phyloP scores from a whole-genome alignment of 225 moss, liverwort and hornwort genomes.

The Lunularia cruciata region DNA sequence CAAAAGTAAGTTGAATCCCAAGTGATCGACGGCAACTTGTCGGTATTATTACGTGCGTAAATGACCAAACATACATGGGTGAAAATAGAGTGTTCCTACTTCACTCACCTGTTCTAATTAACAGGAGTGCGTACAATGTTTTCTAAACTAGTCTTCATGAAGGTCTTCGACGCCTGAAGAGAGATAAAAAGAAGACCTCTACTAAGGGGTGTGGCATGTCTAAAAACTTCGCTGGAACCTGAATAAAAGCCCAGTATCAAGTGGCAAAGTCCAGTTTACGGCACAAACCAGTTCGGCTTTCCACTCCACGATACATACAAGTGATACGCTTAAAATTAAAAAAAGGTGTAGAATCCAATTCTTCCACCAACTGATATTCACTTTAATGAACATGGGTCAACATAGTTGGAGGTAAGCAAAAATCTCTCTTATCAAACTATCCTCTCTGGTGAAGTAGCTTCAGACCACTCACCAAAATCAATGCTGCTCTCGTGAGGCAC shows the following conservation, averaged over 20 bases:
- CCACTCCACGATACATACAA: background rate
- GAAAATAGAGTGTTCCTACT: background rate
- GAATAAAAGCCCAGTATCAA: background rate
- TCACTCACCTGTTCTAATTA: background rate
- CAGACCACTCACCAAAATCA: conserved; percentile 40
- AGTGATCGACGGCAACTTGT: background rate
- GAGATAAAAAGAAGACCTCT: background rate
- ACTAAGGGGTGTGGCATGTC: background rate
- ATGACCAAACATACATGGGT: conserved; percentile 6
- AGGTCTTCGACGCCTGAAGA: background rate
- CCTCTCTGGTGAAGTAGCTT: conserved; percentile 22
- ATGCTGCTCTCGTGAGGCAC: conserved; percentile 38
- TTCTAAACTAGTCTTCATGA: background rate
- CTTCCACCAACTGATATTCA: conserved; percentile 23
- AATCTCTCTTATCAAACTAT: conserved; percentile 21
- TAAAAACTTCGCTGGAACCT: background rate
- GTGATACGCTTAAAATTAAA: background rate
- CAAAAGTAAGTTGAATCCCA: no score
- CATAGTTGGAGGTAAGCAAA: conserved; percentile 23
- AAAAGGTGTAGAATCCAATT: conserved; percentile 14
- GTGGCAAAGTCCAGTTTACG: background rate
- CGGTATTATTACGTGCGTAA: conserved; percentile 4
- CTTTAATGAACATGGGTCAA: conserved; percentile 17
- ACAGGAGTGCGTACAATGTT: background rate
- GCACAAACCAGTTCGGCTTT: background rate